A percentile compares a stretch with the other conserved stretches of the same genome.
These are phyloP conservation scores for Tanacetum coccineum DNA, from an alignment of 129 eudicot species.

Conservation along the genomic window DNA sequence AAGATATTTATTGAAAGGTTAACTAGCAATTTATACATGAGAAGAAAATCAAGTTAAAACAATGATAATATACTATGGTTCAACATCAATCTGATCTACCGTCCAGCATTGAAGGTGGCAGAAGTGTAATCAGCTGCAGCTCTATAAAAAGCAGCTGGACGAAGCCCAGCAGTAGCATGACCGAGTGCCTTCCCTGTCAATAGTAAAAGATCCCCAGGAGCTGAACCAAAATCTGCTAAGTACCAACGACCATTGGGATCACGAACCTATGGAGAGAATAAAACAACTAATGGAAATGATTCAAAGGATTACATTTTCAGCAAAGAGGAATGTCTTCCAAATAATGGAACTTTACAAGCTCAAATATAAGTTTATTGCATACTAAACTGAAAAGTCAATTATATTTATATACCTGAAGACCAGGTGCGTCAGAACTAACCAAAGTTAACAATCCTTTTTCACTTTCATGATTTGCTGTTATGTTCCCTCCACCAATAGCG, in stretches of 20 bases:
- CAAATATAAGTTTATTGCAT: too few species aligned
- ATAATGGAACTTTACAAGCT: slow-evolving; percentile 17
- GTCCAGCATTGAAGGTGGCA: slow-evolving; percentile 47
- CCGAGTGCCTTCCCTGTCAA: slow-evolving; percentile 91
- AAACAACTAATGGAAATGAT: slow-evolving; percentile 30
- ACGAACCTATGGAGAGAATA: slow-evolving; percentile 62
- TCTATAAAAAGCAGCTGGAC: slow-evolving; percentile 74
- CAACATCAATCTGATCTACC: slow-evolving; percentile 42
- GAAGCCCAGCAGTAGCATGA: slow-evolving; percentile 90
- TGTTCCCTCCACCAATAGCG: slow-evolving; percentile 63
- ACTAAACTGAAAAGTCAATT: neutral
- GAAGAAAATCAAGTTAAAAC: slow-evolving; percentile 1
- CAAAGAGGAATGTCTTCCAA: too few species aligned
- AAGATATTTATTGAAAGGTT: slow-evolving; percentile 9
- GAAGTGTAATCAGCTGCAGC: slow-evolving; percentile 52
- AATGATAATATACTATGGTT: slow-evolving; percentile 14
- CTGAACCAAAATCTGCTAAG: slow-evolving; percentile 67
- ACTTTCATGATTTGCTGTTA: slow-evolving; percentile 53
- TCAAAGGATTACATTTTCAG: neutral
- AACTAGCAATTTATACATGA: neutral
- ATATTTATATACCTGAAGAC: slow-evolving; percentile 61
- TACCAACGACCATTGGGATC: slow-evolving; percentile 99
- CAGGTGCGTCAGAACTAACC: slow-evolving; percentile 71
- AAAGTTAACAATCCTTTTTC: slow-evolving; percentile 90
- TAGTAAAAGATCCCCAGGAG: slow-evolving; percentile 75